These are phyloP conservation scores for Claviceps monticola DNA, from an alignment of 2,329 filamentous ascomycete species.

Conservation along the genomic window DNA sequence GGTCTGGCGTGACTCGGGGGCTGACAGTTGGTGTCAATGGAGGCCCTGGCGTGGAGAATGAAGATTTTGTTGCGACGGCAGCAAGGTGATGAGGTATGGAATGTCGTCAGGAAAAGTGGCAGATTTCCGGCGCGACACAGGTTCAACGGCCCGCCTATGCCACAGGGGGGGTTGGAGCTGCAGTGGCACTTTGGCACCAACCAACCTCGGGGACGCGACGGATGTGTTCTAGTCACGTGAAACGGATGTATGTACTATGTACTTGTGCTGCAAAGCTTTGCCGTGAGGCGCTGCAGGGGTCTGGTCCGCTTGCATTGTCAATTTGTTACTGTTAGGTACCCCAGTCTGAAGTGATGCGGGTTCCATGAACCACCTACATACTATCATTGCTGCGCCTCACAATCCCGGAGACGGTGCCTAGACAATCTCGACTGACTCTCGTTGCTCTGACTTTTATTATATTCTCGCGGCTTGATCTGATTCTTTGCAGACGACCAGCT, in stretches of 20 bases:
- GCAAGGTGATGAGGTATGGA: slow-evolving; percentile 25
- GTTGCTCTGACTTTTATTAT: background rate
- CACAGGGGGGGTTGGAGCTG: slow-evolving; percentile 1
- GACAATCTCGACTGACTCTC: background rate
- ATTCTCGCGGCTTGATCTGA: background rate
- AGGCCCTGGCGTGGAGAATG: slow-evolving; percentile 26
- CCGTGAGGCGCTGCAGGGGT: background rate
- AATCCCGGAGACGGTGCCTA: background rate
- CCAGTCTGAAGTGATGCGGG: background rate
- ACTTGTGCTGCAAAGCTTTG: background rate
- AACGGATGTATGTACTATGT: background rate
- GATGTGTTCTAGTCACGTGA: background rate
- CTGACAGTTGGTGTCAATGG: slow-evolving; percentile 30
- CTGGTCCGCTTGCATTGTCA: background rate
- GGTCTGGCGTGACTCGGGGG: slow-evolving; percentile 20
- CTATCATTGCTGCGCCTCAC: background rate
- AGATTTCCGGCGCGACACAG: slow-evolving; percentile 22
- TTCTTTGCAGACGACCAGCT: background rate
- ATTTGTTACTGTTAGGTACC: background rate
- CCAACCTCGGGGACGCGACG: background rate
- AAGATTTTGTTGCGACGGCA: slow-evolving; percentile 25
- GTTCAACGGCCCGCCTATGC: slow-evolving; percentile 5
- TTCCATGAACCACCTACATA: background rate
- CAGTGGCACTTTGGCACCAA: background rate
- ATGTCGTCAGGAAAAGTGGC: slow-evolving; percentile 33